These are phyloP conservation scores for Bonia amplexicaulis DNA, from an alignment of 176 grass and related monocot species.

Conservation along the genomic window DNA sequence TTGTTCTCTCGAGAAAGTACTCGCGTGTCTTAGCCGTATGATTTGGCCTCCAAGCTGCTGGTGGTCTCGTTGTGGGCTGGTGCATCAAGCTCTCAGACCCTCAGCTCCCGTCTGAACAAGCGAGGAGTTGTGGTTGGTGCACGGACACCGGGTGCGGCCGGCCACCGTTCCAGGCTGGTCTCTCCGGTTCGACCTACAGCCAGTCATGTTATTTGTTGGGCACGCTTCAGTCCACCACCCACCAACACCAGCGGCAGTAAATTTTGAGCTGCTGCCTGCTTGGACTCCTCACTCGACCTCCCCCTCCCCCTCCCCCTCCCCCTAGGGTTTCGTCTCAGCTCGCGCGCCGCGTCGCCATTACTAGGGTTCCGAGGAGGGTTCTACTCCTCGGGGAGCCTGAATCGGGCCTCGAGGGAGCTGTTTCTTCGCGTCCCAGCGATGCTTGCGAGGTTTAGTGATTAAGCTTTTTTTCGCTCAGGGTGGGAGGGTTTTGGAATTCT, in stretches of 20 bases:
- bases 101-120: background rate
- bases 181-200: too few species aligned
- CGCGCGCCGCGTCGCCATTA: slow-evolving; percentile 17
- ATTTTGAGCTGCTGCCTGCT: slow-evolving; percentile 27
- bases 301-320: background rate
- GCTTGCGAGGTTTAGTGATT: background rate
- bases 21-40: background rate
- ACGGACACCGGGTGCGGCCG: background rate
- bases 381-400: background rate
- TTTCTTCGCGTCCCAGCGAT: background rate
- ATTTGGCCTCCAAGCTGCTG: background rate
- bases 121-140: background rate
- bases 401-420: slow-evolving; percentile 12
- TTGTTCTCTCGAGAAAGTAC: background rate
- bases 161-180: background rate
- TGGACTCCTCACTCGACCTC: background rate
- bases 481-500: background rate
- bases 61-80: background rate
- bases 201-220: too few species aligned
- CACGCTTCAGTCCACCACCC: background rate
- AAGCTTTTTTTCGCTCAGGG: background rate
- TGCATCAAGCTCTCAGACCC: background rate
- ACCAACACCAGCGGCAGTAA: slow-evolving; percentile 50
- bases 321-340: slow-evolving; percentile 47
- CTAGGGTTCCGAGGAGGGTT: background rate